Conservation (phyloP, 495 filamentous ascomycete genomes). For the Apodospora peruviana region DNA sequence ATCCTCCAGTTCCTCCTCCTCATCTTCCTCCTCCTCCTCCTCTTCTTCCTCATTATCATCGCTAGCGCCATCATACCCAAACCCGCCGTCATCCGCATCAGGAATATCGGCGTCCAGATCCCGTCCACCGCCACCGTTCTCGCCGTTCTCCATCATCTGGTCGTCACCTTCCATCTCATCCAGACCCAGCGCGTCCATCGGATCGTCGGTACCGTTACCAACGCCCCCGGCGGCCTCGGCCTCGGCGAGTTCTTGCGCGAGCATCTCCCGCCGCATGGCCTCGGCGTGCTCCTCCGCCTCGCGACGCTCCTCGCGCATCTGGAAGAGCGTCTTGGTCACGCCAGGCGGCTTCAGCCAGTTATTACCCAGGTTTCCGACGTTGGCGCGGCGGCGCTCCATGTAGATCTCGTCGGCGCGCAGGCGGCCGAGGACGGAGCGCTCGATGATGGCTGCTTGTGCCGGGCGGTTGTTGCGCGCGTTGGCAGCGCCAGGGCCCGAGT, state of each 20-base stretch:
- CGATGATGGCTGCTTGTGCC: slow-evolving; percentile 22
- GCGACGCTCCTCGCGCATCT: slow-evolving; percentile 69
- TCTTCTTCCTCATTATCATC: slow-evolving; percentile 41
- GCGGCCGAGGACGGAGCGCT: slow-evolving; percentile 51
- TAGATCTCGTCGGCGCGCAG: slow-evolving; percentile 64
- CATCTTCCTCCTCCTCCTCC: slow-evolving; percentile 23
- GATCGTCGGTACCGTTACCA: slow-evolving; percentile 23
- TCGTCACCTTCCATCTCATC: slow-evolving; percentile 29
- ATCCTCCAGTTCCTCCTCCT: slow-evolving; percentile 24
- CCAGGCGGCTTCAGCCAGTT: slow-evolving; percentile 78
- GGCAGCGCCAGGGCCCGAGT: slow-evolving; percentile 15
- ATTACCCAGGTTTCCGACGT: slow-evolving; percentile 68
- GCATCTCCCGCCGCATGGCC: slow-evolving; percentile 60
- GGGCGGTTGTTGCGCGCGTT: slow-evolving; percentile 9
- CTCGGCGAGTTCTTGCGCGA: slow-evolving; percentile 58
- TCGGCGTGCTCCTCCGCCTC: slow-evolving; percentile 77
- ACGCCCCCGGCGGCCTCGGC: slow-evolving; percentile 34
- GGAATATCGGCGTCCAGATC: slow-evolving; percentile 67
- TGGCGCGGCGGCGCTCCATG: slow-evolving; percentile 60
- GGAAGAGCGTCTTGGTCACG: slow-evolving; percentile 68
- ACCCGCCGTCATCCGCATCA: slow-evolving; percentile 48
- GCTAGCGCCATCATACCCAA: slow-evolving; percentile 39
- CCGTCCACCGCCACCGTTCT: slow-evolving; percentile 28
- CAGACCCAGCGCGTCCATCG: slow-evolving; percentile 36
- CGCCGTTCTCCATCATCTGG: slow-evolving; percentile 18